Conservation (phyloP, 208 protist genomes). For the Leptomonas pyrrhocoris region DNA sequence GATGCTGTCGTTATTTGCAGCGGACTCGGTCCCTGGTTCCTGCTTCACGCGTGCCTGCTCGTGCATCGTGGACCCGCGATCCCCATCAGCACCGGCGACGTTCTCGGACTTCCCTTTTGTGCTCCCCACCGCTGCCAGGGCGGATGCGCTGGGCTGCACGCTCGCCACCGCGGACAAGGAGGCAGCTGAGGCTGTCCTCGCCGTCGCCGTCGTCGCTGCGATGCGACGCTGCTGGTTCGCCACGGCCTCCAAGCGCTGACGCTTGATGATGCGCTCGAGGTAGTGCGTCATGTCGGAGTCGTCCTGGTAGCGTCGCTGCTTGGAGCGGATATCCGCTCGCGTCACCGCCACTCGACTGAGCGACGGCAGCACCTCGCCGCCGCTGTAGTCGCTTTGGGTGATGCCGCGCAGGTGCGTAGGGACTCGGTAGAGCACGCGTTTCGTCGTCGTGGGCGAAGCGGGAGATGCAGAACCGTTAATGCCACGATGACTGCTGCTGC, state of each 20-base stretch:
- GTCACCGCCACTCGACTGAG: slow-evolving; percentile 67
- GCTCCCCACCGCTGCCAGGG: slow-evolving; percentile 3
- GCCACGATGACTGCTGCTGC: not conserved
- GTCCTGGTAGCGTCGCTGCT: slow-evolving; percentile 69
- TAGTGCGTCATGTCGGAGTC: slow-evolving; percentile 55
- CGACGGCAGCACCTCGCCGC: slow-evolving; percentile 67
- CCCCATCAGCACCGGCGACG: not conserved
- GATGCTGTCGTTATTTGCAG: not conserved
- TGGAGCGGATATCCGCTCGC: slow-evolving; percentile 55
- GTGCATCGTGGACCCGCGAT: not conserved
- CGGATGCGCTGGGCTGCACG: slow-evolving; percentile 1
- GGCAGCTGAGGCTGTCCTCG: not conserved
- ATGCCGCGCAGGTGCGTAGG: slow-evolving; percentile 33
- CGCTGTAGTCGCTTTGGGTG: slow-evolving; percentile 54
- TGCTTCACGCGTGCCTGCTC: slow-evolving; percentile 22
- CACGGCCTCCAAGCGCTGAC: slow-evolving; percentile 52
- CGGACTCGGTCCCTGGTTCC: slow-evolving; percentile 7
- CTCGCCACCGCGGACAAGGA: not conserved
- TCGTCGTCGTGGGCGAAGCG: not conserved
- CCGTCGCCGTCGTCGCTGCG: not conserved
- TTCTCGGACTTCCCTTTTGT: slow-evolving; percentile 3
- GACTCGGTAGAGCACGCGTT: slow-evolving; percentile 23
- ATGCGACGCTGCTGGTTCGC: slow-evolving; percentile 36
- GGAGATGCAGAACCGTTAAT: not conserved
- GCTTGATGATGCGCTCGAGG: slow-evolving; percentile 46